phyloP scores from a whole-genome alignment of 495 filamentous ascomycete species.

The Cenococcum geophilum region DNA sequence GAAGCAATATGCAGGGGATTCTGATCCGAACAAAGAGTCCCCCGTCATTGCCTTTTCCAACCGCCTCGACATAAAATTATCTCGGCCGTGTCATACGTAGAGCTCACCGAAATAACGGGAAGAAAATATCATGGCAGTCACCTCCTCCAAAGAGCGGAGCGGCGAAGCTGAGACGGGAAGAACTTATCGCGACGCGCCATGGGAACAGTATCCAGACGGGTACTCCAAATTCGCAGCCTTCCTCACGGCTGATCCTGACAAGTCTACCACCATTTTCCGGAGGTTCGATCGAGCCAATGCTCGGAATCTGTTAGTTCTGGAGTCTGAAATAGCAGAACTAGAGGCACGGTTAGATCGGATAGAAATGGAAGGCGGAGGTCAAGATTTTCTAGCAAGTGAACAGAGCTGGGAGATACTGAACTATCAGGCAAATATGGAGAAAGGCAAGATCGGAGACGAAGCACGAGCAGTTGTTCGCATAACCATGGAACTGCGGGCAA shows the following conservation, averaged over 20 bases:
- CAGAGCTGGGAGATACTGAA: neutral
- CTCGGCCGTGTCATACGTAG: no score
- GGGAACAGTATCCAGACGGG: slow-evolving; percentile 3
- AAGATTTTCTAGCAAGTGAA: neutral
- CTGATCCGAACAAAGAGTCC: no score
- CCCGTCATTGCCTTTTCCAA: no score
- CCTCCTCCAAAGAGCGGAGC: neutral
- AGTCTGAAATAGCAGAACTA: neutral
- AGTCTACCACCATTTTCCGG: slow-evolving; percentile 13
- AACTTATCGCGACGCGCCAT: neutral
- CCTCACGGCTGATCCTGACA: slow-evolving; percentile 16
- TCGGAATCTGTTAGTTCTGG: slow-evolving; percentile 12
- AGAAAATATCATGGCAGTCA: neutral
- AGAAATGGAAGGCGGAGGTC: neutral
- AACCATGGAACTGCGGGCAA: neutral
- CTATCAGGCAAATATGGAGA: neutral
- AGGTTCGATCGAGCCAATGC: slow-evolving; percentile 11
- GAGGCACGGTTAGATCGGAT: neutral
- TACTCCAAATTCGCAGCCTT: slow-evolving; percentile 12
- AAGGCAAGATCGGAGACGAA: neutral
- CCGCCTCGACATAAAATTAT: no score
- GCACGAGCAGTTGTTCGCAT: neutral
- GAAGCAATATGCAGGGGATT: no score
- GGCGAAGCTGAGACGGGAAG: neutral
- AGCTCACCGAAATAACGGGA: neutral